Evolutionary conservation across 1,139 yeast genomes (phyloP).

Genomic region (Candida tetrigidarum): DNA sequence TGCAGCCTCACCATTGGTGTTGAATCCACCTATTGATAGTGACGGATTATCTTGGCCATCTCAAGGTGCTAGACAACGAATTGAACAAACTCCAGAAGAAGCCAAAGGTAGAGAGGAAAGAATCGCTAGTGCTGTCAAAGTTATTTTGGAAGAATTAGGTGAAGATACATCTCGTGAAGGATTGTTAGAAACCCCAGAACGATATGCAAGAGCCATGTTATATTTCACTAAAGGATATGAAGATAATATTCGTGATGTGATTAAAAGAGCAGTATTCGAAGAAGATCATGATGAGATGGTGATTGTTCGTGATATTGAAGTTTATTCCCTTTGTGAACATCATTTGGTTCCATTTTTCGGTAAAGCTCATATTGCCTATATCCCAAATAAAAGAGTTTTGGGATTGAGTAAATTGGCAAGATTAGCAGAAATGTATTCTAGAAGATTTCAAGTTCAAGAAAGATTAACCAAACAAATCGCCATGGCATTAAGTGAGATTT

Average conservation of each 20-base stretch:
- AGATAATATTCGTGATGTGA: slow-evolving; percentile 87
- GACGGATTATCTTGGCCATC: slow-evolving; percentile 97
- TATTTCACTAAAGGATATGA: slow-evolving; percentile 96
- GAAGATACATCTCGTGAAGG: slow-evolving; percentile 94
- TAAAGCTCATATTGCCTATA: slow-evolving; percentile 94
- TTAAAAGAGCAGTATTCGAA: slow-evolving; percentile 94
- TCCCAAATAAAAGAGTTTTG: slow-evolving; percentile 92
- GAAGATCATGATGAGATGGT: slow-evolving; percentile 99
- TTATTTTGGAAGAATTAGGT: slow-evolving; percentile 84
- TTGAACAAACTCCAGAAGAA: slow-evolving; percentile 68
- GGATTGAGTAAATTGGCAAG: slow-evolving; percentile 95
- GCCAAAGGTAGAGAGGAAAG: slow-evolving; percentile 65
- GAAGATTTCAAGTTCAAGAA: slow-evolving; percentile 97
- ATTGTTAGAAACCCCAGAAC: slow-evolving; percentile 87
- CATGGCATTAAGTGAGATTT: slow-evolving; percentile 88
- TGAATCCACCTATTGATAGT: slow-evolving; percentile 83
- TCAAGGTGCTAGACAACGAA: slow-evolving; percentile 77
- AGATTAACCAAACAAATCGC: slow-evolving; percentile 96
- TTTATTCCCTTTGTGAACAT: slow-evolving; percentile 93
- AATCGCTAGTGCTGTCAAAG: slow-evolving; percentile 84
- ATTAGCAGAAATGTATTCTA: slow-evolving; percentile 94
- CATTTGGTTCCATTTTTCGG: slow-evolving; percentile 98
- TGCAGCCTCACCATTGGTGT: slow-evolving; percentile 82
- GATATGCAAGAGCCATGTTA: slow-evolving; percentile 96
- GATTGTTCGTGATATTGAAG: slow-evolving; percentile 91